Evolutionary conservation across 2,329 filamentous ascomycete genomes (phyloP).

Genomic region (Ophiostoma australiae): DNA sequence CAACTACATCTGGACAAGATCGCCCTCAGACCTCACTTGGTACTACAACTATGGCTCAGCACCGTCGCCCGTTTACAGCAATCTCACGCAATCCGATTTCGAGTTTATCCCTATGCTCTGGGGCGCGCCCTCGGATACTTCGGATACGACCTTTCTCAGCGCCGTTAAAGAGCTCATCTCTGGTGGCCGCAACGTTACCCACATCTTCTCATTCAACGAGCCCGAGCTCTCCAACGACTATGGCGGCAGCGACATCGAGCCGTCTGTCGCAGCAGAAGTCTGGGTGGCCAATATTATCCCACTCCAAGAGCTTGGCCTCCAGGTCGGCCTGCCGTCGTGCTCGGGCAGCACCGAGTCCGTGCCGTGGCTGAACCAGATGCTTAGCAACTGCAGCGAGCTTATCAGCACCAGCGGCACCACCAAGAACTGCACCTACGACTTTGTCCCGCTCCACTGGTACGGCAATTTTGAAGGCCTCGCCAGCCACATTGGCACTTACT

Average conservation of each 20-base stretch:
- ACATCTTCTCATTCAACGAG: conserved; percentile 75
- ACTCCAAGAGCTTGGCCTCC: conserved; percentile 57
- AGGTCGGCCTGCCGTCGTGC: conserved; percentile 65
- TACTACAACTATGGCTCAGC: conserved; percentile 72
- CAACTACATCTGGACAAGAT: conserved; percentile 58
- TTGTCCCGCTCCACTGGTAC: conserved; percentile 63
- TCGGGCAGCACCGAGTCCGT: conserved; percentile 58
- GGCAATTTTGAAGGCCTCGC: conserved; percentile 65
- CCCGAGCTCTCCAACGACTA: conserved; percentile 55
- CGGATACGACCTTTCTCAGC: conserved; percentile 56
- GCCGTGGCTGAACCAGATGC: conserved; percentile 63
- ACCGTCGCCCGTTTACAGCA: conserved; percentile 51
- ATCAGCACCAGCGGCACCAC: conserved; percentile 40
- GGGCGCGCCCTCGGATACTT: conserved; percentile 49
- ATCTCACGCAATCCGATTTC: conserved; percentile 50
- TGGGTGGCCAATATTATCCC: conserved; percentile 72
- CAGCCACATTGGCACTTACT: conserved; percentile 59
- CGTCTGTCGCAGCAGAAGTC: conserved; percentile 56
- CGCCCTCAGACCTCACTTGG: conserved; percentile 63
- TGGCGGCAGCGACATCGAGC: conserved; percentile 60
- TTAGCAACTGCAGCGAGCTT: conserved; percentile 57
- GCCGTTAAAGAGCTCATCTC: conserved; percentile 53
- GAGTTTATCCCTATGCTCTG: conserved; percentile 80
- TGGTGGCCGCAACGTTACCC: conserved; percentile 53
- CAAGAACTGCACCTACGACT: conserved; percentile 57